phyloP scores from a whole-genome alignment of 306 rosid genomes.

The Cajanus cajan region DNA sequence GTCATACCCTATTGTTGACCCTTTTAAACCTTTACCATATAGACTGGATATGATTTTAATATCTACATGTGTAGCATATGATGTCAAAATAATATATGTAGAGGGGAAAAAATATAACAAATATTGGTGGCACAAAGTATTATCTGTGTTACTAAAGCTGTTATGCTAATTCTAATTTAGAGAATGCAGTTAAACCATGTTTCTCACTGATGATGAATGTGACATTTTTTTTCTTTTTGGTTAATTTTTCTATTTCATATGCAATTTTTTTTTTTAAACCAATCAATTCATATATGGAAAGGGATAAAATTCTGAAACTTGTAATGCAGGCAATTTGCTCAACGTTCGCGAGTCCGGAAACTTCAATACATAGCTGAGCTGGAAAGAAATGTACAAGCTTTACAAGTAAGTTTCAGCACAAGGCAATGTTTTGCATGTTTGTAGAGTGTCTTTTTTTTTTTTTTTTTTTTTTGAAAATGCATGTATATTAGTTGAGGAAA shows the following conservation, averaged over 20 bases:
- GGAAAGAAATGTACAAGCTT: slow-evolving; percentile 93
- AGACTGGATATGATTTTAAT: not conserved
- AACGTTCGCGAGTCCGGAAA: slow-evolving; percentile 96
- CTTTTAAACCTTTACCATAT: slow-evolving; percentile 8
- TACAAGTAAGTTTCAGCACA: slow-evolving; percentile 71
- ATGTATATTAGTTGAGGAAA: not conserved
- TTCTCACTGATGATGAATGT: not conserved
- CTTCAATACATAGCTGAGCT: slow-evolving; percentile 98
- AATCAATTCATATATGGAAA: not conserved
- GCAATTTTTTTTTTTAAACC: not conserved
- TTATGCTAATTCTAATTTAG: not conserved
- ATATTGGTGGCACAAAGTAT: not conserved
- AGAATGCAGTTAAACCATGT: not conserved
- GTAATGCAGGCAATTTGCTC: slow-evolving; percentile 92
- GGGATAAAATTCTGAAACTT: slow-evolving; percentile 23
- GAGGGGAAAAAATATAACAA: not conserved
- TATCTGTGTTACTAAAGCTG: slow-evolving; percentile 21
- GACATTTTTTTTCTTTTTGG: not conserved
- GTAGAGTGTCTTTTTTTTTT: not conserved
- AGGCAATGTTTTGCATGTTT: slow-evolving; percentile 3
- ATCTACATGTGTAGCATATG: not conserved
- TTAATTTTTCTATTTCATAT: not conserved
- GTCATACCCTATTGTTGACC: not conserved
- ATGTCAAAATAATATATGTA: not conserved
- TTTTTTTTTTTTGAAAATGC: slow-evolving; percentile 20